These are phyloP conservation scores for Rickenella mellea DNA, from an alignment of 768 basidiomycete species.

Conservation along the genomic window DNA sequence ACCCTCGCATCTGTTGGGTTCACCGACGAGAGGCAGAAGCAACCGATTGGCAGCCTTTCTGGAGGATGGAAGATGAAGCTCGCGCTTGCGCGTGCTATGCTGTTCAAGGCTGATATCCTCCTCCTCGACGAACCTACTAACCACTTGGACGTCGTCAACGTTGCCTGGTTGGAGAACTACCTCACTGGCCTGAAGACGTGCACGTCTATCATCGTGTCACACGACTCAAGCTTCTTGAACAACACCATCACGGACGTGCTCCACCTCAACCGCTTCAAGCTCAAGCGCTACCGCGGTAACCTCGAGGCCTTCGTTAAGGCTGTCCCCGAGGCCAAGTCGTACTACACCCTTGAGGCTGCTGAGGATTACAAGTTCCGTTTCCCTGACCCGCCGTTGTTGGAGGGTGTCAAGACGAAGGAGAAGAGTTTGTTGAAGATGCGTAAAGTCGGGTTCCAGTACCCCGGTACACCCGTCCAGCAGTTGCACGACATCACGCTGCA, in stretches of 20 bases:
- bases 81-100: constrained; percentile 91
- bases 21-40: constrained; percentile 74
- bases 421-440: constrained; percentile 97
- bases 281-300: constrained; percentile 91
- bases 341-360: constrained; percentile 91
- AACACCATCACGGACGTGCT: constrained; percentile 97
- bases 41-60: constrained; percentile 82
- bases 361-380: constrained; percentile 99
- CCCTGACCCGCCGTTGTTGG: constrained; percentile 91
- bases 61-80: constrained; percentile 99
- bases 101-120: constrained; percentile 97
- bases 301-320: constrained; percentile 88
- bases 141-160: constrained; percentile 94
- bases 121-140: constrained; percentile 95
- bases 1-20: constrained; percentile 90
- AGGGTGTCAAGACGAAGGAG: constrained; percentile 99
- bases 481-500: constrained; percentile 92
- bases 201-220: constrained; percentile 97
- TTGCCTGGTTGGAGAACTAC: constrained; percentile 95
- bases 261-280: constrained; percentile 97
- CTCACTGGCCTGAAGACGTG: constrained; percentile 79
- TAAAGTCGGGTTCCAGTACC: constrained; percentile 96
- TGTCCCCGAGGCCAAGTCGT: constrained; percentile 95
- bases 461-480: constrained; percentile 76
- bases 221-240: constrained; percentile 96